Base-by-base conservation (phyloP, 2,329 filamentous ascomycete genomes). In the Aspergillus sp. region DNA sequence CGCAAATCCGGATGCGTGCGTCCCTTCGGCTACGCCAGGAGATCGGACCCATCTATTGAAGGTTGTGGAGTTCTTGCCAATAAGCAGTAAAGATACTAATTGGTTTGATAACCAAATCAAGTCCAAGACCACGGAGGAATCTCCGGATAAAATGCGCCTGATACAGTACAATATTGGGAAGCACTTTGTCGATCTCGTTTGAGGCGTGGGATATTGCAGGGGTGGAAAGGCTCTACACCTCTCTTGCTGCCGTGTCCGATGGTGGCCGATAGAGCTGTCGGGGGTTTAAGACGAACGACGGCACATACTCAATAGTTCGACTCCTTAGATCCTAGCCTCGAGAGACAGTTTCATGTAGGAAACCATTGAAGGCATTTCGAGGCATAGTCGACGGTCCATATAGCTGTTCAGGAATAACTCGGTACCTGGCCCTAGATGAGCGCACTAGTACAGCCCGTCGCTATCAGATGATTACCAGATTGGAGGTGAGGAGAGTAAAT, bases 91-190 rank as follows among this genome's bases (percentile, higher is more conserved):
- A 36, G 26, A 42, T n/a, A 20, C 20, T 43, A 39, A 42, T 52
- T 55, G 48, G 36, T 43, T 39, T 58, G 17, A 39, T 34, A 26
- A 45, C 20, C 38, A 58, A 58, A 51, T 24, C 22, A 17, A n/a
- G 13, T 44, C 24, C 20, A 41, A 43, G 24, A 5, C 34, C 41
- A 58, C 58, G 62, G 62, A 64, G 60, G 15, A 50, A 44, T 39
- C 60, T 63, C 62, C 60, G 62, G 59, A 44, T 39, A 48, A 32
- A 56, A 49, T 57, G 32, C 54, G 54, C 54, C 17, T 39, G 38
- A 36, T 42, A 47, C 9, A 24, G 17, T 52, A 41, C 44, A 42
- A 22, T 30, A 20, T 20, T 18, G 30, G 45, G 44, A 56, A 38
- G 39, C 13, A 22, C 13, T 41, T 26, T 39, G 52, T 36, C 47